These are phyloP conservation scores for Rubia tinctorum DNA, from an alignment of 305 asterid genomes.

Conservation along the genomic window DNA sequence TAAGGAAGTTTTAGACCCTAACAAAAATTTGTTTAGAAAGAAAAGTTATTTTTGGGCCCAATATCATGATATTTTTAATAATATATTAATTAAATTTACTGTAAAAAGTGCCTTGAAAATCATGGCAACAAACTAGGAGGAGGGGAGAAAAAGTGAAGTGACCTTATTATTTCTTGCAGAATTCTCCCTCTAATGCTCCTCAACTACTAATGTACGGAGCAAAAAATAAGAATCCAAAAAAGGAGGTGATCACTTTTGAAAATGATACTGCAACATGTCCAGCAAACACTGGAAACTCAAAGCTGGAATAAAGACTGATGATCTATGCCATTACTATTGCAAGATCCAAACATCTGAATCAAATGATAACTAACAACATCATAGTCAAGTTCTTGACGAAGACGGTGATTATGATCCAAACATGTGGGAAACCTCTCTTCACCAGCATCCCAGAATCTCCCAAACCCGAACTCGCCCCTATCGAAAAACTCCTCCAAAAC, in stretches of 20 bases:
- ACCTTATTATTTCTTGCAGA: constrained; percentile 3
- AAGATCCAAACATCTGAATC: constrained; percentile 49
- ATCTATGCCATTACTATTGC: not conserved
- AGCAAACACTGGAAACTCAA: not conserved
- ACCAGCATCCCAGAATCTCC: constrained; percentile 70
- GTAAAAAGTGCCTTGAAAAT: too few species aligned
- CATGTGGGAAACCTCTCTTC: constrained; percentile 40
- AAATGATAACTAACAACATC: constrained; percentile 40
- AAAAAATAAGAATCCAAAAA: not conserved
- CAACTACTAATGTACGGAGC: not conserved
- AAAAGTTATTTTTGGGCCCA: too few species aligned
- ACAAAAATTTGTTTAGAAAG: too few species aligned
- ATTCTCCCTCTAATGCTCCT: not conserved
- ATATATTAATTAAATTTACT: too few species aligned
- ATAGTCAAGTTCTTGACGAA: constrained; percentile 46
- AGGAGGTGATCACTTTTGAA: not conserved
- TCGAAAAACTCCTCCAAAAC: constrained; percentile 58
- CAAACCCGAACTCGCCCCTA: constrained; percentile 75
- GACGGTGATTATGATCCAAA: constrained; percentile 21
- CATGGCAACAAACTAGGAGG: too few species aligned
- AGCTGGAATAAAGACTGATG: constrained; percentile 9
- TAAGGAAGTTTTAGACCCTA: too few species aligned
- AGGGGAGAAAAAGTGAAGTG: constrained; percentile 1
- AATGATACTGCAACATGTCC: not conserved
- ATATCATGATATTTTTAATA: too few species aligned